Evolutionary conservation across 768 basidiomycete species (phyloP), one percentile per base, ranked within the genome.

Genomic region (Candolleomyces aberdarensis): DNA sequence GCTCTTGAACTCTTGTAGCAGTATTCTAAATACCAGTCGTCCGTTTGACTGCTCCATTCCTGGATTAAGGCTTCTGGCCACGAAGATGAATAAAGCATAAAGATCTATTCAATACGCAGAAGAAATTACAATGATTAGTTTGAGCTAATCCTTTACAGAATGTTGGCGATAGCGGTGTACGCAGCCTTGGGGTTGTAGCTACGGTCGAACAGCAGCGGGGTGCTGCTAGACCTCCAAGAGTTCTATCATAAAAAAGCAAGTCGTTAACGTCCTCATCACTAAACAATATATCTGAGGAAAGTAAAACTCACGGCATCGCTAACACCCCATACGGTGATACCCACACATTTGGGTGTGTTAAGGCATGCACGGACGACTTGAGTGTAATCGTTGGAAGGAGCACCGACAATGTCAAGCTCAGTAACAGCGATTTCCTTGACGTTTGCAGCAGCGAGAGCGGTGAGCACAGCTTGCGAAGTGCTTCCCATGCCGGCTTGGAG

Each of bases 291-390:
- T 2, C 8, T 11, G 20, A 8, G 22, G 3, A 22, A 22, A 22
- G 10, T 10, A 22, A 26, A n/a, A 67, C 75, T 44, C 61, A 80
- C 80, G 53, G 71, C 71, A 65, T 83, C 81, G 61, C 76, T 71
- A 58, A 82, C 79, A 66, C 80, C 81, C 81, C 80, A 82, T 61
- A 68, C 72, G 32, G 82, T 82, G 67, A 83, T 80, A 22, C 76
- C 74, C 29, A 82, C 69, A 63, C 82, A 83, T 19, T 65, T 65
- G 5, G 79, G 66, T 5, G 75, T 73, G 26, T 71, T 70, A 58
- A 81, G 67, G 67, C 82, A 84, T n/a, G 81, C 82, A 41, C 75
- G 76, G 41, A 76, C 75, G 53, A 82, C 81, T 4, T 70, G 71
- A 20, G 66, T 63, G 67, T 82, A 83, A 70, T 83, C 82, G 56